Evolutionary conservation across 2,329 filamentous ascomycete genomes (phyloP).

Genomic region (Trichoderma atrobrunneum): DNA sequence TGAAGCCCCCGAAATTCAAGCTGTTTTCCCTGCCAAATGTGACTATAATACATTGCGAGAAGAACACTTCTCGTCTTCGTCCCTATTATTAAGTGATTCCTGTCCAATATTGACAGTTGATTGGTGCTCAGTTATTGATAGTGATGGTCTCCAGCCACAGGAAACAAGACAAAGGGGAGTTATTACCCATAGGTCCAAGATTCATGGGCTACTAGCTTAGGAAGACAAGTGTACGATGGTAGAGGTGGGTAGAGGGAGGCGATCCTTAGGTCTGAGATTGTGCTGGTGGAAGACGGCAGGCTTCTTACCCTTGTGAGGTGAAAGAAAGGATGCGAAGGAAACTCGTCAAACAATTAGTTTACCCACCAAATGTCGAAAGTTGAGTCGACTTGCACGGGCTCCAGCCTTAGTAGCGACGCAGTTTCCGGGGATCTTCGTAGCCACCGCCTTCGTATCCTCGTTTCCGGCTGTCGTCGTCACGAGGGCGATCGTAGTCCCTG

Average conservation of each 20-base stretch:
- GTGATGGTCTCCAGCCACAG: neutral
- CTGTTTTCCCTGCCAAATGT: conserved; percentile 22
- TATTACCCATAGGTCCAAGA: neutral
- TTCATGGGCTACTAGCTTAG: conserved; percentile 3
- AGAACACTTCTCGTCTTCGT: conserved; percentile 9
- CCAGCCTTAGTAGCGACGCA: conserved; percentile 57
- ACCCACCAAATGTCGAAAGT: conserved; percentile 11
- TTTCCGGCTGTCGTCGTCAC: conserved; percentile 60
- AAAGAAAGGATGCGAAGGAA: conserved; percentile 15
- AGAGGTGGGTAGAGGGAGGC: neutral
- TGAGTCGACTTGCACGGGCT: neutral
- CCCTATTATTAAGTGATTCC: conserved; percentile 11
- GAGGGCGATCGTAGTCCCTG: conserved; percentile 51
- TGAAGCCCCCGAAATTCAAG: conserved; percentile 23
- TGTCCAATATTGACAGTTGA: conserved; percentile 13
- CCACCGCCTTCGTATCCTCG: conserved; percentile 73
- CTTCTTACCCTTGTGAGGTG: conserved; percentile 19
- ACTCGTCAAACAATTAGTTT: conserved; percentile 13
- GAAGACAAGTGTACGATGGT: neutral
- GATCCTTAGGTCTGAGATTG: conserved; percentile 7
- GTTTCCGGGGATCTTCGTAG: conserved; percentile 73
- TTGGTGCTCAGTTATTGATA: conserved; percentile 1
- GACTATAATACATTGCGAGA: conserved; percentile 29
- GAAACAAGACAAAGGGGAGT: neutral
- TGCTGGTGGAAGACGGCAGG: conserved; percentile 1